Conservation (phyloP, 2,329 filamentous ascomycete species). For the Lachnellula cervina region DNA sequence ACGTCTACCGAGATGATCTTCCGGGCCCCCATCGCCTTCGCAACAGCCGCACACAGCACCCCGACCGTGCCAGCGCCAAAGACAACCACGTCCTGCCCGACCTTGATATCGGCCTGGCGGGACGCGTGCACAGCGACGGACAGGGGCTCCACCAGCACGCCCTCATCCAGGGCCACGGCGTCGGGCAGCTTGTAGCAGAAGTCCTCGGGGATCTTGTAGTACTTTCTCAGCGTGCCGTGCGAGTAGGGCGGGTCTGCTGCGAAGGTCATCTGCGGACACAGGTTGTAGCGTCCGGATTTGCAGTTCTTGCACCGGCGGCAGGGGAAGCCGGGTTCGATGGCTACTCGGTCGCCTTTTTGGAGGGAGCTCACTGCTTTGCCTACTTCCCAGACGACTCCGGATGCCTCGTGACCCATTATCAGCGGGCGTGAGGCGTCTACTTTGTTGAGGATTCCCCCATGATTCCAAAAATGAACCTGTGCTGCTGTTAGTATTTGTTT, state of each 20-base stretch:
- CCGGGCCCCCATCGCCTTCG: slow-evolving; percentile 41
- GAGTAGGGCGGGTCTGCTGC: slow-evolving; percentile 44
- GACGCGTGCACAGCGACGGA: slow-evolving; percentile 46
- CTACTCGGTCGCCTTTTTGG: slow-evolving; percentile 37
- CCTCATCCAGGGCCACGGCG: slow-evolving; percentile 44
- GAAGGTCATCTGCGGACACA: slow-evolving; percentile 42
- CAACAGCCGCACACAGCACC: slow-evolving; percentile 41
- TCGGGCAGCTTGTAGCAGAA: slow-evolving; percentile 44
- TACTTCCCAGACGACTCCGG: slow-evolving; percentile 28
- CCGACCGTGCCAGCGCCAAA: slow-evolving; percentile 49
- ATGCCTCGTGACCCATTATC: slow-evolving; percentile 43
- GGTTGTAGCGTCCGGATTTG: slow-evolving; percentile 37
- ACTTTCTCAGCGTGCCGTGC: slow-evolving; percentile 46
- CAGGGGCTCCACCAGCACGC: slow-evolving; percentile 48
- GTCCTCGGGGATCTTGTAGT: slow-evolving; percentile 42
- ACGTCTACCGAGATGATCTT: slow-evolving; percentile 45
- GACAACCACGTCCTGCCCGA: slow-evolving; percentile 40
- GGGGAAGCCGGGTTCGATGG: slow-evolving; percentile 45
- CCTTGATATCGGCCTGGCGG: slow-evolving; percentile 37
- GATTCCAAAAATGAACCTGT: slow-evolving; percentile 35
- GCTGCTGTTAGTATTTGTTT: neutral
- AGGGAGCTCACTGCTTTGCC: slow-evolving; percentile 16
- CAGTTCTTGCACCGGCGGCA: slow-evolving; percentile 42
- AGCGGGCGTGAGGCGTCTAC: slow-evolving; percentile 42
- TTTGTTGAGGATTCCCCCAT: slow-evolving; percentile 42